Evolutionary conservation across 352 stramenopile genomes (phyloP).

Genomic region (Pythium utonaiense): DNA sequence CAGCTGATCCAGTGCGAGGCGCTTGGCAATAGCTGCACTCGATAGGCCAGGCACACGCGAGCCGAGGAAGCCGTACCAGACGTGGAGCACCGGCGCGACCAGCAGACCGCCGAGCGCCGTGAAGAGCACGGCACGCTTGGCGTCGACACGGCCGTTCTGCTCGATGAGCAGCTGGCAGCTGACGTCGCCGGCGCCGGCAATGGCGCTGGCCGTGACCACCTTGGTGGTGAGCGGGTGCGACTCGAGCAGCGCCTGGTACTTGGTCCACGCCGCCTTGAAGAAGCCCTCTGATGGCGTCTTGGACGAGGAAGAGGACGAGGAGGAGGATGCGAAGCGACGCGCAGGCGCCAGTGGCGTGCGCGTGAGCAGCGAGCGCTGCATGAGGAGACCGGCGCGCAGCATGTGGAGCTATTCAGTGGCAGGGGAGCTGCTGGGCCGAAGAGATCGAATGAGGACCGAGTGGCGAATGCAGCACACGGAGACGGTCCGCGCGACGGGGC

Average conservation of each 20-base stretch:
- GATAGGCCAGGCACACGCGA: conserved; percentile 33
- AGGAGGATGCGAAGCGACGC: neutral
- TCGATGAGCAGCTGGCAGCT: conserved; percentile 68
- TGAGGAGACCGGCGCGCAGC: conserved; percentile 2
- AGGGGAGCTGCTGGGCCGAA: neutral
- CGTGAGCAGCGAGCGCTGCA: conserved; percentile 4
- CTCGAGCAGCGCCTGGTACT: conserved; percentile 54
- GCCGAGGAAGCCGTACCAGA: conserved; percentile 71
- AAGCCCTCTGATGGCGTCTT: conserved; percentile 13
- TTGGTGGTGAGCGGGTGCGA: conserved; percentile 62
- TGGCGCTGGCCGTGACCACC: conserved; percentile 52
- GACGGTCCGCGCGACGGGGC: neutral
- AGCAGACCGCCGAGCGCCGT: conserved; percentile 60
- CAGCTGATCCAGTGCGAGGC: conserved; percentile 72
- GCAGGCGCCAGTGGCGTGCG: neutral
- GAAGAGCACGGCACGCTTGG: conserved; percentile 57
- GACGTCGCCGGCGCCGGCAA: conserved; percentile 66
- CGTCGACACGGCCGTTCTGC: conserved; percentile 27
- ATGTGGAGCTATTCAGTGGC: neutral
- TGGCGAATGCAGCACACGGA: too few species aligned
- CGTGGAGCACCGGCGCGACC: conserved; percentile 73
- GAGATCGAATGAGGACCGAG: neutral
- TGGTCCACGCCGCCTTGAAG: conserved; percentile 39
- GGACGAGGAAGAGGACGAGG: conserved; percentile 3
- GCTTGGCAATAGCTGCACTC: conserved; percentile 44